phyloP scores from a whole-genome alignment of 2,329 filamentous ascomycete species.

The Penicillium thymicola region DNA sequence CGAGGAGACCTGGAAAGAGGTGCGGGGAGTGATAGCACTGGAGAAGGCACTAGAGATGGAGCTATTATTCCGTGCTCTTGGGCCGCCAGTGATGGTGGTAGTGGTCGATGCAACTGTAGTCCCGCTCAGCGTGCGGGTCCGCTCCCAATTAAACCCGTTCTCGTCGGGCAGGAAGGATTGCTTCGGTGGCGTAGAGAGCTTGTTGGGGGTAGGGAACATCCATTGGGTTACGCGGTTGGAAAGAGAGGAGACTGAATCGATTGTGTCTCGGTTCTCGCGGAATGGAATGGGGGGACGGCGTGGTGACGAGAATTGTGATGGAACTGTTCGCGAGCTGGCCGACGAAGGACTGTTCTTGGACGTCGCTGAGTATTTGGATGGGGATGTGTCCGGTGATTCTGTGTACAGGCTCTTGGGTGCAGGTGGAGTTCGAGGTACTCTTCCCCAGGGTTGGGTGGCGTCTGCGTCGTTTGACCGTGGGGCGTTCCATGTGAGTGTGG shows the following conservation, averaged over 20 bases:
- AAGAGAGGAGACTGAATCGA: constrained; percentile 14
- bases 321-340: constrained; percentile 20
- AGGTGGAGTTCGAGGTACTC: constrained; percentile 9
- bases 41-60: constrained; percentile 31
- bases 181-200: constrained; percentile 8
- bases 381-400: background rate
- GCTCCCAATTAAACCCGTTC: constrained; percentile 25
- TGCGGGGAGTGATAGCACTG: constrained; percentile 14
- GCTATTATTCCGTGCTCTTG: constrained; percentile 18
- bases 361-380: constrained; percentile 3
- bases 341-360: constrained; percentile 13
- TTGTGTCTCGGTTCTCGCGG: constrained; percentile 14
- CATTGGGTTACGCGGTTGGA: constrained; percentile 32
- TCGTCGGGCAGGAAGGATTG: constrained; percentile 15
- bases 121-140: constrained; percentile 35
- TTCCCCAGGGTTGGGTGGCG: background rate
- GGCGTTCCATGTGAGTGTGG: constrained; percentile 3
- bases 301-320: constrained; percentile 23
- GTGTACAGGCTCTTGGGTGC: background rate
- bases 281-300: constrained; percentile 21
- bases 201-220: constrained; percentile 26
- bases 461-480: background rate
- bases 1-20: constrained; percentile 14
- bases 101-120: constrained; percentile 34
- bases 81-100: constrained; percentile 21